Base-by-base conservation (phyloP, 2,329 filamentous ascomycete species). In the Camptophora hylomeconis region DNA sequence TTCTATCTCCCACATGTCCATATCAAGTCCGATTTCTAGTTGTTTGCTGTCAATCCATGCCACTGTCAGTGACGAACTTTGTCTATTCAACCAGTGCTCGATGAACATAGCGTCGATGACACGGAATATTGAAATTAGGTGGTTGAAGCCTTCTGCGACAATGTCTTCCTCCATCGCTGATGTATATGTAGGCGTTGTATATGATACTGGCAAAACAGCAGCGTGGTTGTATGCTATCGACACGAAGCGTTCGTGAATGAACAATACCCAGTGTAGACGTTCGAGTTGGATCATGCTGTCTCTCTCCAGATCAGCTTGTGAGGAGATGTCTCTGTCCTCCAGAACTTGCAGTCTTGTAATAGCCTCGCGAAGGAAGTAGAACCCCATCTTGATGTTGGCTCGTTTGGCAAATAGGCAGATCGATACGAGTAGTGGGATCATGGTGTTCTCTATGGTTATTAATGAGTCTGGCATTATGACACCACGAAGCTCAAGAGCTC, bases 181-280 rank as follows among this genome's bases (percentile, higher is more conserved):
- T n/a, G n/a, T n/a, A n/a, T n/a, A n/a, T n/a, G n/a, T n/a, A n/a
- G n/a, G n/a, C n/a, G n/a, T n/a, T n/a, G n/a, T n/a, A n/a, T n/a
- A n/a, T n/a, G n/a, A n/a, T n/a, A n/a, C n/a, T 61, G 41, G 5
- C 54, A 53, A 4, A 53, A 50, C n/a, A 48, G 52, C n/a, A n/a
- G n/a, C n/a, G 4, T 59, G 59, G 23, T 65, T 65, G 20, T 65
- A 58, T 3, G 63, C 50, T 16, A 71, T 60, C 18, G 61, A 61
- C n/a, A 66, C 41, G 41, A 70, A 72, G n/a, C 68, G 59, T 42
- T 71, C 67, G 35, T 70, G 65, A 17, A 71, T 65, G 38, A 63
- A 70, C 7, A 58, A 58, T 38, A 67, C 58, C 65, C 67, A 71
- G 44, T 70, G 69, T 1, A 68, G 46, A 3, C 67, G 53, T 37